phyloP scores from a whole-genome alignment of 306 rosid species.

The Trichosanthes cucumerina region DNA sequence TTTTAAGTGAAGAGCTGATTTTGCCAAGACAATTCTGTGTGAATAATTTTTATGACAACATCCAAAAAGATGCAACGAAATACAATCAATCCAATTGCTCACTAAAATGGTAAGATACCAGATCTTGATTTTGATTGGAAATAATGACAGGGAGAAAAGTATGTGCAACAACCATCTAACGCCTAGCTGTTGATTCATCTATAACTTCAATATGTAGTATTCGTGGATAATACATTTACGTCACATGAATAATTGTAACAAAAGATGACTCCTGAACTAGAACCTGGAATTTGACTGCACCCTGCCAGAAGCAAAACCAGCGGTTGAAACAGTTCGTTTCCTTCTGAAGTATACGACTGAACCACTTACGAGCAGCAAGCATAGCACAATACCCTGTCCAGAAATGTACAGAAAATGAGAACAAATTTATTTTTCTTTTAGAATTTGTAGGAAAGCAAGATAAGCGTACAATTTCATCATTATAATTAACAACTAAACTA shows the following conservation, averaged over 20 bases:
- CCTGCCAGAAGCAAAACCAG: constrained; percentile 47
- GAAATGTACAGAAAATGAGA: background rate
- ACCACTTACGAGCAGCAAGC: constrained; percentile 51
- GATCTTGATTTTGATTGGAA: background rate
- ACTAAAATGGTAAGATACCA: background rate
- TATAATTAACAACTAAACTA: too few species aligned
- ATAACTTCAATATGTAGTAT: background rate
- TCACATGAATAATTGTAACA: background rate
- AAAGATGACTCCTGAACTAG: constrained; percentile 14
- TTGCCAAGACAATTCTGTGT: background rate
- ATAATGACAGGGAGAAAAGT: background rate
- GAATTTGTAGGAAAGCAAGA: background rate
- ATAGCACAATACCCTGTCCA: constrained; percentile 47
- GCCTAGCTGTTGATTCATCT: background rate
- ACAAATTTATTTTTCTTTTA: background rate
- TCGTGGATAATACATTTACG: background rate
- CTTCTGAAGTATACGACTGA: constrained; percentile 44
- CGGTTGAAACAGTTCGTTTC: constrained; percentile 32
- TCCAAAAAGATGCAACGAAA: background rate
- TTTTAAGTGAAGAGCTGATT: background rate
- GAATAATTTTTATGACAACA: background rate
- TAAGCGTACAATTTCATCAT: background rate
- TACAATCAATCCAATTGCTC: background rate
- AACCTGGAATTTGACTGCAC: constrained; percentile 49
- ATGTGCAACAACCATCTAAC: background rate